Conservation (phyloP, 2,329 filamentous ascomycete species). For the Phaeosphaeriaceae sp. region DNA sequence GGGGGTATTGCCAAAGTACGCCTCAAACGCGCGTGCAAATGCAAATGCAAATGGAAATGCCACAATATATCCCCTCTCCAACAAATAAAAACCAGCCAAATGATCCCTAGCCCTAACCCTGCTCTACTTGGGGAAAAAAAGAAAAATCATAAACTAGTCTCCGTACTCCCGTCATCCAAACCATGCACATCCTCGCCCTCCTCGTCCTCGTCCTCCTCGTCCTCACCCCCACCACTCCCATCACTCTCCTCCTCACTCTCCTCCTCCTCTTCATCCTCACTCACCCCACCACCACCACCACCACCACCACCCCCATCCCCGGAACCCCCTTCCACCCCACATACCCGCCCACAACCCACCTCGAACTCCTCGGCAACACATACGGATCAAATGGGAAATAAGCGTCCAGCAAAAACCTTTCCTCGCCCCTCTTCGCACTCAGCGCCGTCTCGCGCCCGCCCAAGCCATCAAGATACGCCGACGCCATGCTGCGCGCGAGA, state of each 20-base stretch:
- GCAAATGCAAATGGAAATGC: background rate
- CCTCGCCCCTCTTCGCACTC: constrained; percentile 68
- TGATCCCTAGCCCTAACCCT: no score
- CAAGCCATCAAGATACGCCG: constrained; percentile 53
- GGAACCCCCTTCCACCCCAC: constrained; percentile 47
- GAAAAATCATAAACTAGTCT: constrained; percentile 8
- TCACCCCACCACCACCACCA: constrained; percentile 51
- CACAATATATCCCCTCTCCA: background rate
- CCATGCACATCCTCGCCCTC: background rate
- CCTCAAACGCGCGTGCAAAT: no score
- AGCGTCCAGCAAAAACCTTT: constrained; percentile 83
- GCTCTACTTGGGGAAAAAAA: background rate
- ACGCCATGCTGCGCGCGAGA: constrained; percentile 71
- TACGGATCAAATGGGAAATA: constrained; percentile 99
- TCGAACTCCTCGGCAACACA: constrained; percentile 82
- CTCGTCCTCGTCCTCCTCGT: constrained; percentile 9
- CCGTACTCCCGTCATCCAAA: constrained; percentile 14
- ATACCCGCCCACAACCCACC: constrained; percentile 75
- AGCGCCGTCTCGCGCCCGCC: constrained; percentile 63
- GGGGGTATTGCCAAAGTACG: no score
- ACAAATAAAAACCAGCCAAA: background rate
- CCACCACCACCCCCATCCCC: constrained; percentile 51
- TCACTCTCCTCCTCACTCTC: constrained; percentile 39
- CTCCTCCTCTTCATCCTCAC: constrained; percentile 52
- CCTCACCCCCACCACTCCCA: constrained; percentile 23